Base-by-base conservation (phyloP, 768 basidiomycete genomes). In the Strobilomyces dryophilus region DNA sequence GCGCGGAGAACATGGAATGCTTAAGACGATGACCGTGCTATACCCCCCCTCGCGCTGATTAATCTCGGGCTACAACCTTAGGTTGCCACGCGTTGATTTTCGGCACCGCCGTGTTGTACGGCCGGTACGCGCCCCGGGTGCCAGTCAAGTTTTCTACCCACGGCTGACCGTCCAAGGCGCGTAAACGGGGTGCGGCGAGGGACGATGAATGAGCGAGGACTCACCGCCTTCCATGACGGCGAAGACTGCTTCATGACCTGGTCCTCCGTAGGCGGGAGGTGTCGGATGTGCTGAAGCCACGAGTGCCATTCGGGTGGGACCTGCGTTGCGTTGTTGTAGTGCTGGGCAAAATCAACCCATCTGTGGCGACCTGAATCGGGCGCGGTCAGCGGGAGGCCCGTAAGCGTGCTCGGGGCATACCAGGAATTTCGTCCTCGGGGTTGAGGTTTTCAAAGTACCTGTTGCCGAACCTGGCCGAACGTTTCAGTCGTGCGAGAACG, bases 301-400 rank as follows among this genome's bases (percentile, higher is more conserved):
- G 94, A 84, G 74, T 97, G 95, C 95, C 95, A 98, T 72, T 95
- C 94, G 1, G 95, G 82, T 15, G 93, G 90, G 34, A 97, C 85
- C 75, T 99, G 95, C 0, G 91, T 80, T n/a, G 90, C 92, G 63
- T 98, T 88, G 72, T 79, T 85, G 56, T 93, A 82, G 65, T 94
- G 90, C 82, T 97, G 93, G 17, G 87, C 79, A 64, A 80, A 92
- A 74, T 98, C 95, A 40, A 98, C 85, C 95, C 95, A 98, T 71
- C 95, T 83, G 67, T 97, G 93, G 61, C 95, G 90, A 63, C 95
- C 94, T 91, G 68, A 12, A 43, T 2, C 12, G 15, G 20, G 61
- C 14, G 10, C 29, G 14, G 45, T 57, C 0, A 46, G 36, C 32
- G 47, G 18, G 17, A 9, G 10, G 3, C 5, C 8, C 10, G 17